Evolutionary conservation across 768 basidiomycete genomes (phyloP).

Genomic region (Tylopilus felleus): DNA sequence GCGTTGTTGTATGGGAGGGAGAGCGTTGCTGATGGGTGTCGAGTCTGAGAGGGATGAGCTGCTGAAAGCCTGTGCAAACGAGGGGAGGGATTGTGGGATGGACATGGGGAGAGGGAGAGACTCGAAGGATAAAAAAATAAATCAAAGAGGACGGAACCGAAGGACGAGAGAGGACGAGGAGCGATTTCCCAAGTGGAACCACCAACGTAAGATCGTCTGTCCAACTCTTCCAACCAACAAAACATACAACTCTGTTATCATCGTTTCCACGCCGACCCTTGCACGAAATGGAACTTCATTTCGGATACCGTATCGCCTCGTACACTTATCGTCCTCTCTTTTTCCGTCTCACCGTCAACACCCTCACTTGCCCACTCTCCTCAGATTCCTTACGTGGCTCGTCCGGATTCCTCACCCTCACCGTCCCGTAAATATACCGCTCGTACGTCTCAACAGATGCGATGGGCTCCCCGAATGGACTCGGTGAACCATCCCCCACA

Average conservation of each 20-base stretch:
- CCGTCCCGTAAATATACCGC: conserved; percentile 58
- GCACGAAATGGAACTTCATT: neutral
- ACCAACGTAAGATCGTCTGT: conserved; percentile 3
- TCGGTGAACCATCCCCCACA: conserved; percentile 54
- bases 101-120: conserved; percentile 34
- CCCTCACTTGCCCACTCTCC: conserved; percentile 39
- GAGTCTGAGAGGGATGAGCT: conserved; percentile 51
- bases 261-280: neutral
- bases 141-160: conserved; percentile 14
- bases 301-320: conserved; percentile 6
- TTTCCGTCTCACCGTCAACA: conserved; percentile 60
- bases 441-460: conserved; percentile 58
- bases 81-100: conserved; percentile 64
- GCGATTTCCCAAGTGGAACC: neutral
- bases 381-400: conserved; percentile 24
- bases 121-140: neutral
- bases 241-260: too few relatives aligned
- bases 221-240: too few relatives aligned
- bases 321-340: too few relatives aligned
- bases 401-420: conserved; percentile 48
- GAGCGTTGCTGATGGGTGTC: conserved; percentile 48
- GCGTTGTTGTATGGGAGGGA: conserved; percentile 60
- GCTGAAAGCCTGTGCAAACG: conserved; percentile 76
- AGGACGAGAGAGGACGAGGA: neutral
- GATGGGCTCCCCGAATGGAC: conserved; percentile 64